These are phyloP conservation scores for Globisporangium cederbergense DNA, from an alignment of 352 stramenopile genomes.

Conservation along the genomic window DNA sequence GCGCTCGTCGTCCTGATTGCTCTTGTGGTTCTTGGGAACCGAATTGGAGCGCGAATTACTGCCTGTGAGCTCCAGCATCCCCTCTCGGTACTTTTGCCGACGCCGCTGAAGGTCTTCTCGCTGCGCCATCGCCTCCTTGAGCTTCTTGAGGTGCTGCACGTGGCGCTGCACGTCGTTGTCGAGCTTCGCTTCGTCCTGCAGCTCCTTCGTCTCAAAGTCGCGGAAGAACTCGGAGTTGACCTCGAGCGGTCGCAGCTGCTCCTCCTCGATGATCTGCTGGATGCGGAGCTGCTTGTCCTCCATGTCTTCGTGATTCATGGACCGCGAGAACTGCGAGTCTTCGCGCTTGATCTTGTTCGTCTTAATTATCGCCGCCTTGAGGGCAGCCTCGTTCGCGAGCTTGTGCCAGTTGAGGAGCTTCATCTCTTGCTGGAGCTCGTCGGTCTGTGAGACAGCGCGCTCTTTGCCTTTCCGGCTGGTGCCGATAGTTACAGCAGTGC, in stretches of 20 bases:
- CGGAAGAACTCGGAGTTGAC: conserved; percentile 87
- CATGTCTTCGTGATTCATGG: conserved; percentile 49
- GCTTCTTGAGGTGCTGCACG: conserved; percentile 78
- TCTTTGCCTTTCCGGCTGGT: conserved; percentile 15
- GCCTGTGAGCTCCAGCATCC: conserved; percentile 48
- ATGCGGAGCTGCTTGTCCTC: conserved; percentile 86
- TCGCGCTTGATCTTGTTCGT: conserved; percentile 83
- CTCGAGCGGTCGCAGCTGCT: conserved; percentile 89
- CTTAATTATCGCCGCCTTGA: conserved; percentile 90
- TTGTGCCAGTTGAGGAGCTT: conserved; percentile 95
- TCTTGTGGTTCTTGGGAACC: conserved; percentile 23
- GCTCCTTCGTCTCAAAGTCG: conserved; percentile 76
- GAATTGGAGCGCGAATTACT: conserved; percentile 25
- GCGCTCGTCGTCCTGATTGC: conserved; percentile 48
- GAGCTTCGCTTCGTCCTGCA: conserved; percentile 56
- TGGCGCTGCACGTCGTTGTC: conserved; percentile 88
- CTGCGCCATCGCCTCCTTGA: conserved; percentile 66
- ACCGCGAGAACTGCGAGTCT: conserved; percentile 48
- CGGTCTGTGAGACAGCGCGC: conserved; percentile 43
- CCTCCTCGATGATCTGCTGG: conserved; percentile 91
- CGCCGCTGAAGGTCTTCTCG: conserved; percentile 60
- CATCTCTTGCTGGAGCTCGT: conserved; percentile 90
- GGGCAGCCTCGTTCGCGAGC: conserved; percentile 90
- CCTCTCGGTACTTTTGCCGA: conserved; percentile 59
- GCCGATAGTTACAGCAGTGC: neutral